Base-by-base conservation (phyloP, 2,329 filamentous ascomycete genomes). In the Scedosporium minutisporum region DNA sequence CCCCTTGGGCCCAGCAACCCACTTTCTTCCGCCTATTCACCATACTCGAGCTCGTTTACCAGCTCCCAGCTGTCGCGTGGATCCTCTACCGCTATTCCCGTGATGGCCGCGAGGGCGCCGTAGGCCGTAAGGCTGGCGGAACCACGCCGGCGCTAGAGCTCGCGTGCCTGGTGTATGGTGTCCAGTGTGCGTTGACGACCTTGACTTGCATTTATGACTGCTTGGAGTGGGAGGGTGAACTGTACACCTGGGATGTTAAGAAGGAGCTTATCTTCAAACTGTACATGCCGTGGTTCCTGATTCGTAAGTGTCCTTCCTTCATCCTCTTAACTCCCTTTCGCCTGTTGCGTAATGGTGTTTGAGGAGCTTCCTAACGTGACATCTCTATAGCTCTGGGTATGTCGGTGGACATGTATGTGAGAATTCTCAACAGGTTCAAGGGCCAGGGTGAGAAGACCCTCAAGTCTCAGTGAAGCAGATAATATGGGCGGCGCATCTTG, bases 21-120 rank as follows among this genome's bases (percentile, higher is more conserved):
- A 74, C 75, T 64, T 86, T 82, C 80, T 82, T 84, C 73, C 71
- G 74, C 10, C 71, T 80, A 59, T 80, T 82, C 67, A 72, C 82
- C 59, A 75, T 76, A 66, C 66, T 85, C 59, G 83, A 86, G 73
- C 69, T 78, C 1, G 62, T 77, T 55, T 77, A 80, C 64, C 77
- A 83, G 67, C 72, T 85, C 4, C 83, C 83, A 2, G 75, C 81
- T 1, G 76, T 76, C 4, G 63, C 75, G 6, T 85, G 81, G 70
- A 77, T 82, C 23, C 71, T 80, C 16, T 73, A 69, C 65, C 71
- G 70, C 6, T 73, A 85, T 9, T 69, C 68, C 4, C 65, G 68
- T 1, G 57, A 69, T 27, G 60, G 58, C 16, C 65, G 64, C 64
- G 62, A 60, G 62, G 67, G 71, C 63, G 75, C 69, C 60, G 27